These are phyloP conservation scores for Aspergillus hortae DNA, from an alignment of 2,329 filamentous ascomycete species.

Conservation along the genomic window DNA sequence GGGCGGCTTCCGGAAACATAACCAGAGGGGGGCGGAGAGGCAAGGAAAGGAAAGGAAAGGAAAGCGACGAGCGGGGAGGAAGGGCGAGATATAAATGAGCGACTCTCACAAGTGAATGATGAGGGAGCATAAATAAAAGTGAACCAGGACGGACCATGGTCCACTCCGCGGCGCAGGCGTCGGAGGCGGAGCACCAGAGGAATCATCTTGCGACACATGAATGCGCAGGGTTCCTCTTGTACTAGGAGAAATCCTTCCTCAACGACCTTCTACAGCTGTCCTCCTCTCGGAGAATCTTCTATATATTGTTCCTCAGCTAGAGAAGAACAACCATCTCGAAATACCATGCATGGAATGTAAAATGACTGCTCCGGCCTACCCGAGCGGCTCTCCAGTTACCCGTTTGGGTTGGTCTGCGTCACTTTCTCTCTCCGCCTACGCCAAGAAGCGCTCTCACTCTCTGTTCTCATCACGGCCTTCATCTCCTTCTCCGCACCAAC, in stretches of 20 bases:
- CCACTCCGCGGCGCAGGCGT: constrained; percentile 10
- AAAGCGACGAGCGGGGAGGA: constrained; percentile 1
- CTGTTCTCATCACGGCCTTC: neutral
- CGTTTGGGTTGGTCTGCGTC: neutral
- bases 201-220: too few species aligned
- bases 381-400: neutral
- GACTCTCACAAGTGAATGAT: neutral
- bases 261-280: too few species aligned
- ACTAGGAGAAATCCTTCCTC: too few species aligned
- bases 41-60: constrained; percentile 1
- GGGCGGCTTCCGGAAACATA: constrained; percentile 20
- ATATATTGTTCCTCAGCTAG: too few species aligned
- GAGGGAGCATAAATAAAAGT: constrained; percentile 6
- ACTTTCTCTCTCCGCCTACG: neutral
- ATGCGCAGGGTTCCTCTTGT: too few species aligned
- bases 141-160: constrained; percentile 11
- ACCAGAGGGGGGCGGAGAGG: constrained; percentile 4
- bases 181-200: constrained; percentile 15
- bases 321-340: too few species aligned
- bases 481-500: neutral
- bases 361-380: neutral
- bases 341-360: too few species aligned
- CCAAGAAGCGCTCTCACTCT: neutral
- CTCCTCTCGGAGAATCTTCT: too few species aligned
- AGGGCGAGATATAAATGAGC: constrained; percentile 4